These are phyloP conservation scores for Kuraishia capsulata DNA, from an alignment of 805 yeast genomes.

Conservation along the genomic window DNA sequence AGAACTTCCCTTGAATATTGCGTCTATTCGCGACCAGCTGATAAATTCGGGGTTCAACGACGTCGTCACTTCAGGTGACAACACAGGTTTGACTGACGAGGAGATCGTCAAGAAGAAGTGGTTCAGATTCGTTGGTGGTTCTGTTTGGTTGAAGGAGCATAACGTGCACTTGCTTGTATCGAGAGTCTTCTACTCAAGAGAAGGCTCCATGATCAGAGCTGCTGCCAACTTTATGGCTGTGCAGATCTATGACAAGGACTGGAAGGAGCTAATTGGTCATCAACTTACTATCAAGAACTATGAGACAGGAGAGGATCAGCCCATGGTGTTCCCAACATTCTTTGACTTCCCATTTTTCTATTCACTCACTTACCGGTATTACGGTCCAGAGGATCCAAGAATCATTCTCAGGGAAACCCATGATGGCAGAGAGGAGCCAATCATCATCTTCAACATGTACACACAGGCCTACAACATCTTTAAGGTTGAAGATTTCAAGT, in stretches of 20 bases:
- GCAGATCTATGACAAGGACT: constrained; percentile 26
- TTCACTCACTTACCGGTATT: not conserved
- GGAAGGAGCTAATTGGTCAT: constrained; percentile 23
- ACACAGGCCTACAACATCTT: constrained; percentile 4
- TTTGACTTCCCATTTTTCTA: constrained; percentile 1
- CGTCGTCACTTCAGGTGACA: not conserved
- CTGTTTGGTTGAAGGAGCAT: constrained; percentile 31
- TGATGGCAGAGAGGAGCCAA: constrained; percentile 28
- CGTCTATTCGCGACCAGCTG: constrained; percentile 1
- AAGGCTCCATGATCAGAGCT: constrained; percentile 2
- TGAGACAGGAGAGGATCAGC: constrained; percentile 1
- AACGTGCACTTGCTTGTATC: constrained; percentile 33
- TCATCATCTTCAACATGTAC: constrained; percentile 26
- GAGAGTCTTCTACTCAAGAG: constrained; percentile 21
- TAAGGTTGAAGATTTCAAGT: constrained; percentile 13
- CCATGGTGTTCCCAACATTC: constrained; percentile 4
- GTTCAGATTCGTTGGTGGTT: constrained; percentile 5
- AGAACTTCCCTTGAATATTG: constrained; percentile 2
- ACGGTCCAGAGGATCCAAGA: constrained; percentile 36
- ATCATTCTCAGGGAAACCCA: constrained; percentile 12
- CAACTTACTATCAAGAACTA: constrained; percentile 1
- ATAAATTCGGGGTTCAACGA: constrained; percentile 1
- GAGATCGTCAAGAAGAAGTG: constrained; percentile 3
- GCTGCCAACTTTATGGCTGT: constrained; percentile 11
- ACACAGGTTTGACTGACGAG: constrained; percentile 2